phyloP scores from a whole-genome alignment of 2,329 filamentous ascomycete species.

The Akanthomyces uredinophilus region DNA sequence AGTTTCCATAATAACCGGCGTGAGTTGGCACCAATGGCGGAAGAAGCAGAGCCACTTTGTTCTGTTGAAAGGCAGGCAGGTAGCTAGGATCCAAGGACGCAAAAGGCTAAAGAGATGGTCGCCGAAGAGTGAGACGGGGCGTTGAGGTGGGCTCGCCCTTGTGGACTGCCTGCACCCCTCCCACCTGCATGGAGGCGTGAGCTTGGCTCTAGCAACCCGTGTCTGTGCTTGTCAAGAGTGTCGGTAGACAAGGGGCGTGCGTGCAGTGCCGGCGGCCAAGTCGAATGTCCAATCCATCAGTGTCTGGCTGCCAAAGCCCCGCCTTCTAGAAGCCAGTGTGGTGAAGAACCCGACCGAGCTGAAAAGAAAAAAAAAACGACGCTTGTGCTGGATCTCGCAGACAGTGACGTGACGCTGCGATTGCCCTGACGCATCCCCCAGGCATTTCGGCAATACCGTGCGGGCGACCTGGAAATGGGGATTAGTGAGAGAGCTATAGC shows the following conservation, averaged over 20 bases:
- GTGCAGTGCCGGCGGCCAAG: background rate
- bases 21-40: conserved; percentile 11
- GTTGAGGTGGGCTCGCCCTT: conserved; percentile 3
- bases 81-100: background rate
- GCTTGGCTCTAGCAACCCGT: background rate
- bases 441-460: background rate
- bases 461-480: background rate
- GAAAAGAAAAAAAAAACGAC: conserved; percentile 8
- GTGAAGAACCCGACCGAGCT: conserved; percentile 14
- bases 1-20: conserved; percentile 1
- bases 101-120: conserved; percentile 7
- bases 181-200: background rate
- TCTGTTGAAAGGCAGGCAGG: background rate
- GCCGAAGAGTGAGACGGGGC: conserved; percentile 12
- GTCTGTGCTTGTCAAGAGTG: background rate
- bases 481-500: background rate
- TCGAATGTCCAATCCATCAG: background rate
- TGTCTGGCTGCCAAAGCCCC: conserved; percentile 6
- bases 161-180: conserved; percentile 2
- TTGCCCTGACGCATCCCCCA: conserved; percentile 2
- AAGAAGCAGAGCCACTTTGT: conserved; percentile 10
- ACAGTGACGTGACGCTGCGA: conserved; percentile 3
- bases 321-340: conserved; percentile 14
- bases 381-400: conserved; percentile 7
- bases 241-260: background rate